phyloP scores from a whole-genome alignment of 139 green algal genomes.

The Nannochloris sp. region DNA sequence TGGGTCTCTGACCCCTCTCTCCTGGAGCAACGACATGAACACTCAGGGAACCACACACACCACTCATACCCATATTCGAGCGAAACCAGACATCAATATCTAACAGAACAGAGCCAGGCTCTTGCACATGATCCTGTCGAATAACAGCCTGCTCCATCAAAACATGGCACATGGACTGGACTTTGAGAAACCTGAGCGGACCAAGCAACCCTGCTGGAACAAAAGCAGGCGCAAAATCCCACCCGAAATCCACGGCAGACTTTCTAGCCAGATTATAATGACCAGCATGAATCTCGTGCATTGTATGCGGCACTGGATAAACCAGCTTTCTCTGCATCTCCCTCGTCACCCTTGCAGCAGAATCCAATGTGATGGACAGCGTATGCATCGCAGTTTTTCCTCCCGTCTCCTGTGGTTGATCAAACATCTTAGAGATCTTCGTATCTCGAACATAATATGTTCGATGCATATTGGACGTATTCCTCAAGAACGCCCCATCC shows the following conservation, averaged over 20 bases:
- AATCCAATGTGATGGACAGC: conserved; percentile 11
- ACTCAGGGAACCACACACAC: not conserved
- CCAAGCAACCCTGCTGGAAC: conserved; percentile 51
- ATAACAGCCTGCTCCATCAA: conserved; percentile 8
- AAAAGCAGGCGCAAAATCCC: conserved; percentile 76
- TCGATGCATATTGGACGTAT: conserved; percentile 37
- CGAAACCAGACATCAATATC: conserved; percentile 9
- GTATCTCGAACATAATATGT: conserved; percentile 2
- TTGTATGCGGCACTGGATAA: conserved; percentile 17
- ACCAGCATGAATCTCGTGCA: conserved; percentile 11
- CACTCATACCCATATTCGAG: not conserved
- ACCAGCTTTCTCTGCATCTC: not conserved
- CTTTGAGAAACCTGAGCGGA: conserved; percentile 27
- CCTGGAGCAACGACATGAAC: not conserved
- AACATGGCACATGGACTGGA: not conserved
- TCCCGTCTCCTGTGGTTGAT: not conserved
- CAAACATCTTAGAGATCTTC: not conserved
- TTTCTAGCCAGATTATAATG: conserved; percentile 72
- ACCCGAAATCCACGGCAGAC: conserved; percentile 62
- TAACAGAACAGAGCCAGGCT: conserved; percentile 17
- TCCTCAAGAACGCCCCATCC: conserved; percentile 1
- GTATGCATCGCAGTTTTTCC: not conserved
- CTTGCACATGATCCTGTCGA: conserved; percentile 15
- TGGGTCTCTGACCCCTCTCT: not conserved
- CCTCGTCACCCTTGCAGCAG: not conserved